Evolutionary conservation across 768 basidiomycete species (phyloP).

Genomic region (Mycena filopes): DNA sequence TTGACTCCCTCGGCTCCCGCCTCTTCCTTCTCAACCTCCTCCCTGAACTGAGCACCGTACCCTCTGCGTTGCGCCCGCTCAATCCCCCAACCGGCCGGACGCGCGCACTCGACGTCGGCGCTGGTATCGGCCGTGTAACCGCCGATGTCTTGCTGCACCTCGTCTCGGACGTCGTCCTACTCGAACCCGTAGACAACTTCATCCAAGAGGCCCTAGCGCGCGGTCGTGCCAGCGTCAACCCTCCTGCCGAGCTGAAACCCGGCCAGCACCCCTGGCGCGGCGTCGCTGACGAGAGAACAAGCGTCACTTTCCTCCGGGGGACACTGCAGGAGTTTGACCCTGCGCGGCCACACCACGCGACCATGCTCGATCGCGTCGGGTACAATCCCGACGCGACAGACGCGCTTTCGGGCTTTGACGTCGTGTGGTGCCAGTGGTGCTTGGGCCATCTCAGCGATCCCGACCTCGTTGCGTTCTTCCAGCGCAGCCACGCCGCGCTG

Average conservation of each 20-base stretch:
- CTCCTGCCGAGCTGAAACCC: background rate
- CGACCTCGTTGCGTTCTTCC: slow-evolving; percentile 83
- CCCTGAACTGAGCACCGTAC: slow-evolving; percentile 81
- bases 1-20: slow-evolving; percentile 92
- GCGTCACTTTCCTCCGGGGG: slow-evolving; percentile 82
- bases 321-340: slow-evolving; percentile 89
- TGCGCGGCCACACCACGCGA: slow-evolving; percentile 53
- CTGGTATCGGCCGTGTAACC: slow-evolving; percentile 94
- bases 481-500: slow-evolving; percentile 69
- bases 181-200: slow-evolving; percentile 89
- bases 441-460: slow-evolving; percentile 84
- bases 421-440: slow-evolving; percentile 98
- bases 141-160: slow-evolving; percentile 90
- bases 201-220: slow-evolving; percentile 73
- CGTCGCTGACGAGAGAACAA: slow-evolving; percentile 68
- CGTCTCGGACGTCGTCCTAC: slow-evolving; percentile 85
- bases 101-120: slow-evolving; percentile 92
- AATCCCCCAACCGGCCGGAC: slow-evolving; percentile 47
- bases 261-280: slow-evolving; percentile 68
- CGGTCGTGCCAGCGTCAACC: slow-evolving; percentile 45
- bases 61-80: slow-evolving; percentile 74
- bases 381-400: slow-evolving; percentile 59
- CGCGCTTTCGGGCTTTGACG: slow-evolving; percentile 79
- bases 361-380: slow-evolving; percentile 74
- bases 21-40: slow-evolving; percentile 86